Base-by-base conservation (phyloP, 2,329 filamentous ascomycete species). In the Grosmannia serpens region DNA sequence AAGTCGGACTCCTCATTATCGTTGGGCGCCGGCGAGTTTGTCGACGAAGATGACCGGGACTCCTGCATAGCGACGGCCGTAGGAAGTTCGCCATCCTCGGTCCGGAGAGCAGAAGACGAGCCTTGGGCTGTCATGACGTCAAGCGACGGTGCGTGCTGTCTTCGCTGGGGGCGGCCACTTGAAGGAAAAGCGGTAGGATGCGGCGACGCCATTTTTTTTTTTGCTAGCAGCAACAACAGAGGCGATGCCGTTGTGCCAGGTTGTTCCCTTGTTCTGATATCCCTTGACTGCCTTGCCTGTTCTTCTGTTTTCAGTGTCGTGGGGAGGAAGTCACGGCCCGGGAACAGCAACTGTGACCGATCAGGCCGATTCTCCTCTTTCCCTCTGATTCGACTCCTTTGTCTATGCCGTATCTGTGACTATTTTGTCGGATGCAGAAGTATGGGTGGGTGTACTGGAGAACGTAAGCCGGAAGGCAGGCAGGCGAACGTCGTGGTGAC, bases 1-100 rank as follows among this genome's bases (percentile, higher is more conserved):
- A 94, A 96, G 74, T 96, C 92, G 65, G 91, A 95, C 73, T 96
- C 92, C 68, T 91, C 88, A 73, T 95, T 90, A 68, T 90, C 87
- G 69, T 83, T 84, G 56, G 87, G 84, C 56, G 81, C 83, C 51
- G 88, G 87, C 1, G 88, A 91, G 68, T 86, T 88, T 59, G 85
- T 88, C 9, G 87, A 87, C 7, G 86, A 88, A 4, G 80, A 81
- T 1, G 80, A 81, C 62, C 79, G 75, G 49, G 79, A 83, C 67
- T 82, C 79, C 62, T 80, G 74, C 31, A 59, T 31, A 7, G 53
- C 60, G 1, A 52, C 17, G 2, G 49, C 44, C n/a, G 52, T 29
- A 2, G 50, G 59, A 5, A 73, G 68, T 46, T 75, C 74, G 31
- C 69, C 63, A 55, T 65, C 65, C 26, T 64, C 64, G 8, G 62